These are phyloP conservation scores for Wickerhamiella qilinensis DNA, from an alignment of 805 yeast species.

Conservation along the genomic window DNA sequence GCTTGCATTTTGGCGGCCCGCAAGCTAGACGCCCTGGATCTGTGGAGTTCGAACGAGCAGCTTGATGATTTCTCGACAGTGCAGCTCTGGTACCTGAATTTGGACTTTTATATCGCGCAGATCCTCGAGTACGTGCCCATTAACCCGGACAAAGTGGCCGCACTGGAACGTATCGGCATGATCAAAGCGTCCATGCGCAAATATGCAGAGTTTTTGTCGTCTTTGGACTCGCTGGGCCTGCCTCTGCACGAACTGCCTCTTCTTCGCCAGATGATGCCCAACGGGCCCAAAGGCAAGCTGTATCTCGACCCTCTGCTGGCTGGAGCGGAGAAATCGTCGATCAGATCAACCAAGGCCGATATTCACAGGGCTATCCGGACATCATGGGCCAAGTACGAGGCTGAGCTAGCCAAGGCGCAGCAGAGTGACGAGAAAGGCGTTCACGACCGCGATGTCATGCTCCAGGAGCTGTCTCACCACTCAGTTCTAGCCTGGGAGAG, in stretches of 20 bases:
- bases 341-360: not conserved
- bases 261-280: not conserved
- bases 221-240: conserved; percentile 13
- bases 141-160: conserved; percentile 6
- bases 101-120: conserved; percentile 44
- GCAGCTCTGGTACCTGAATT: conserved; percentile 41
- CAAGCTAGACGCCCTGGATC: conserved; percentile 29
- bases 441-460: not conserved
- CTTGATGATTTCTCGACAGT: conserved; percentile 52
- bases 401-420: not conserved
- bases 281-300: not conserved
- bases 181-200: conserved; percentile 11
- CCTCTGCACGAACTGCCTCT: conserved; percentile 2
- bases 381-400: not conserved
- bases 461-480: not conserved
- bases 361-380: not conserved
- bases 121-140: conserved; percentile 19
- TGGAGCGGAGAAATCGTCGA: too few relatives aligned
- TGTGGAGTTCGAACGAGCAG: conserved; percentile 60
- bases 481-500: not conserved
- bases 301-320: not conserved
- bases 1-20: not conserved
- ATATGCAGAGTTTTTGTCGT: conserved; percentile 15
- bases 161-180: conserved; percentile 10
- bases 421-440: not conserved